These are phyloP conservation scores for Hirsutella thompsonii DNA, from an alignment of 2,329 filamentous ascomycete genomes.

Conservation along the genomic window DNA sequence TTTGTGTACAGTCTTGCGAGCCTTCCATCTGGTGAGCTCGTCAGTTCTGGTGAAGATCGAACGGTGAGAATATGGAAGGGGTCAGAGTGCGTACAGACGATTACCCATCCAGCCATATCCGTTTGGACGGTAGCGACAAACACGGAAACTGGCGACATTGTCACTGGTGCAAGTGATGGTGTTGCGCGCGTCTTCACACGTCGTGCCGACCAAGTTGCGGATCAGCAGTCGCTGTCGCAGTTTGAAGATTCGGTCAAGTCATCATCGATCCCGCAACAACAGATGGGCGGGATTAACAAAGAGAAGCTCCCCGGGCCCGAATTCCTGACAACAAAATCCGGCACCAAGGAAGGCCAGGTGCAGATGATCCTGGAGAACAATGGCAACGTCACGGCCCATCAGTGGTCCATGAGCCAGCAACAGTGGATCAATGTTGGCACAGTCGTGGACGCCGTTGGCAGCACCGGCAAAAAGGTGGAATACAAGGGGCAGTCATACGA, in stretches of 20 bases:
- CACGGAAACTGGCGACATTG: constrained; percentile 74
- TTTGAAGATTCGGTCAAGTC: constrained; percentile 75
- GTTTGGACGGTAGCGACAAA: constrained; percentile 90
- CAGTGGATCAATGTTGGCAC: constrained; percentile 88
- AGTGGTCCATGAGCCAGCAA: constrained; percentile 61
- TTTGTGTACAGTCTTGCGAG: constrained; percentile 82
- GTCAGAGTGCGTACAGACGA: constrained; percentile 77
- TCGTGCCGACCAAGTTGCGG: constrained; percentile 54
- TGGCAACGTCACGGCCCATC: constrained; percentile 73
- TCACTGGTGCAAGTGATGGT: constrained; percentile 84
- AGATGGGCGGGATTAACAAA: constrained; percentile 75
- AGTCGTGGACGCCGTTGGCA: constrained; percentile 79
- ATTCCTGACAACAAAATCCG: constrained; percentile 67
- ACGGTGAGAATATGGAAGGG: constrained; percentile 83
- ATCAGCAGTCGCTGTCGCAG: constrained; percentile 50
- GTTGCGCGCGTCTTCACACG: constrained; percentile 76
- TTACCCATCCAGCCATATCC: constrained; percentile 92
- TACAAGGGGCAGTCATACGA: constrained; percentile 85
- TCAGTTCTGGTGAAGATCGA: constrained; percentile 89
- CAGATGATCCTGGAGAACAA: constrained; percentile 79
- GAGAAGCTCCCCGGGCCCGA: constrained; percentile 82
- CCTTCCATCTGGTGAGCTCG: constrained; percentile 72
- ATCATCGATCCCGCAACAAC: constrained; percentile 80
- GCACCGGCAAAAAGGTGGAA: constrained; percentile 63
- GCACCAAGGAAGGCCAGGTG: constrained; percentile 93